Base-by-base conservation (phyloP, 2,329 filamentous ascomycete species). In the Sclerotiophoma versabilis region DNA sequence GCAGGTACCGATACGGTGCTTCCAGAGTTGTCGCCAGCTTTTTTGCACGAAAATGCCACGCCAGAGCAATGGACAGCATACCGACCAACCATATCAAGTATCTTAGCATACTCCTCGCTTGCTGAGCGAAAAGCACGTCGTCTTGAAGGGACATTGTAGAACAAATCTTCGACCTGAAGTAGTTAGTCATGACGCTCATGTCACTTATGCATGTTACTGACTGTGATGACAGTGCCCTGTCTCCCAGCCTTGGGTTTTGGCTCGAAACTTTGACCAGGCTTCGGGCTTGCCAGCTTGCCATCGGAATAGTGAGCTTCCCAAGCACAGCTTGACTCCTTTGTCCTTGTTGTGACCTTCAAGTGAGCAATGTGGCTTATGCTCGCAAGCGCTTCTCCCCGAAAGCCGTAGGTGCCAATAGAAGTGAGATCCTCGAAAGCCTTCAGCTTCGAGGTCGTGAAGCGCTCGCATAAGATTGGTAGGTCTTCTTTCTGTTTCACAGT, bases 281-380 rank as follows among this genome's bases (percentile, higher is more conserved):
- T 98, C 9, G 90, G 80, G 12, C 93, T 88, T 6, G 86, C 84
- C 37, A 98, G 82, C 62, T 87, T 91, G 12, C 95, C 93, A 70
- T 91, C 88, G 17, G 90, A 85, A 71, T 96, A 99, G 62, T 91
- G 87, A 19, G 93, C 93, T 71, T 91, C 88, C 90, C 91, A 99
- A 14, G 95, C 95, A 75, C 92, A 90, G 63, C 86, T 88, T 0
- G 93, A 96, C 36, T 92, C 87, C 54, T 90, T 89, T 1, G 93
- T 98, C 74, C 92, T 96, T 7, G 96, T 99, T 1, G 93, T 98
- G 36, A 99, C 92, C 4, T 89, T 92, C 19, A 99, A 82, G 78
- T 99, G 96, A 27, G 96, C 93, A 66, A 99, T 97, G 73, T 99
- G 95, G 71, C 93, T 98, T 74, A 99, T 99, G 76, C 95, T 98